Conservation (phyloP, 768 basidiomycete genomes). For the Psilocybe azurescens region DNA sequence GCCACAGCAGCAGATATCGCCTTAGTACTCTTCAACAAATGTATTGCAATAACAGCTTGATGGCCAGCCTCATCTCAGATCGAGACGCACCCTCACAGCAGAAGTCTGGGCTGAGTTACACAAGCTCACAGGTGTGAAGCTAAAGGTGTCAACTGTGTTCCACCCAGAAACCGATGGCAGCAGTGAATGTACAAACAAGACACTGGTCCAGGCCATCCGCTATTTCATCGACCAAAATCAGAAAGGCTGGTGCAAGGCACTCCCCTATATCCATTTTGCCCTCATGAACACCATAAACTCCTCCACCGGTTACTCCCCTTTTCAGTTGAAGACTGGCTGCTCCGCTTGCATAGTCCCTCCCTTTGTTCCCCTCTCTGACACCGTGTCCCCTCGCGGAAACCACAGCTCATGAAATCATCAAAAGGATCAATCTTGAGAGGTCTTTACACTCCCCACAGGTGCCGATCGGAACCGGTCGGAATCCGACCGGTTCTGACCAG, state of each 20-base stretch:
- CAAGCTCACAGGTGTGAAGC: slow-evolving; percentile 30
- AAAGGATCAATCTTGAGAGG: background rate
- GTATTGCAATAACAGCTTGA: slow-evolving; percentile 42
- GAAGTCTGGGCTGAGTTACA: slow-evolving; percentile 37
- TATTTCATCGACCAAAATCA: slow-evolving; percentile 36
- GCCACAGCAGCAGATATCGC: slow-evolving; percentile 25
- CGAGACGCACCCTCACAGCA: slow-evolving; percentile 30
- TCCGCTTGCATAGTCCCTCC: slow-evolving; percentile 33
- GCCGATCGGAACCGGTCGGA: too few relatives aligned
- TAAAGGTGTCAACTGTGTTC: slow-evolving; percentile 39
- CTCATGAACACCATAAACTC: slow-evolving; percentile 39
- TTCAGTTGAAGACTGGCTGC: slow-evolving; percentile 30
- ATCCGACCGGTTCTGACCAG: too few relatives aligned
- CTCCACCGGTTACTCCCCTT: slow-evolving; percentile 37
- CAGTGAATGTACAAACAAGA: slow-evolving; percentile 41
- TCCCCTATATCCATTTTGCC: slow-evolving; percentile 34
- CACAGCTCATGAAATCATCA: slow-evolving; percentile 3
- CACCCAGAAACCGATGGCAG: slow-evolving; percentile 46
- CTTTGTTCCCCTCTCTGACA: slow-evolving; percentile 14
- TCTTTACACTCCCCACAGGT: too few relatives aligned
- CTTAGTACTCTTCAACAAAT: slow-evolving; percentile 31
- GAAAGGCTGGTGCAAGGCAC: slow-evolving; percentile 31
- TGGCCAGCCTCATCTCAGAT: slow-evolving; percentile 35
- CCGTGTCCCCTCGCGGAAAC: slow-evolving; percentile 1
- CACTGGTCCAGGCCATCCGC: slow-evolving; percentile 32